phyloP scores from a whole-genome alignment of 2,329 filamentous ascomycete species.

The Fusarium liriodendri region DNA sequence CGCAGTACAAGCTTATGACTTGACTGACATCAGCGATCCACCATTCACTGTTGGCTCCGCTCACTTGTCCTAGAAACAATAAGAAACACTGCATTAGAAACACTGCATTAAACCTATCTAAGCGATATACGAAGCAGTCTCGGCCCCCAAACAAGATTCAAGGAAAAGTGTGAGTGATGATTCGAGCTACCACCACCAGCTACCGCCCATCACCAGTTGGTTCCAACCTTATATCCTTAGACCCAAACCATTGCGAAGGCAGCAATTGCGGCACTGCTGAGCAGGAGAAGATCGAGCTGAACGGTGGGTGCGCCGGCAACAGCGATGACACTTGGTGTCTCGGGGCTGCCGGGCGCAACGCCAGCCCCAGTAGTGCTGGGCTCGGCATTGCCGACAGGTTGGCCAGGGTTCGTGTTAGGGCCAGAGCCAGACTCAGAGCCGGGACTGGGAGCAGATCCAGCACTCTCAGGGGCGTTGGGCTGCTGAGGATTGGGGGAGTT shows the following conservation, averaged over 20 bases:
- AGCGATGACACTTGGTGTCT: background rate
- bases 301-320: background rate
- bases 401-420: background rate
- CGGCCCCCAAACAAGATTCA: background rate
- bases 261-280: background rate
- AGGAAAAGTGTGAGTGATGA: background rate
- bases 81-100: background rate
- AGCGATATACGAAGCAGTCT: background rate
- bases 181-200: background rate
- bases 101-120: background rate
- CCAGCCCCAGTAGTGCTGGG: background rate
- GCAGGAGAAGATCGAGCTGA: background rate
- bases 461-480: background rate
- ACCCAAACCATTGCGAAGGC: background rate
- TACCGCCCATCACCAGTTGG: background rate
- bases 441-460: background rate
- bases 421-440: background rate
- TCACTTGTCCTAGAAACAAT: too few species aligned
- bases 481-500: background rate
- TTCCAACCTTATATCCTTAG: background rate
- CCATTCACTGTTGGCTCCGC: background rate
- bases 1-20: background rate
- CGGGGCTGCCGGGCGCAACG: background rate
- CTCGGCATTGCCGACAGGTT: background rate
- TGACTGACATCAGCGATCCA: background rate